Evolutionary conservation across 1,139 yeast genomes (phyloP).

Genomic region (Geotrichum klebahnii): DNA sequence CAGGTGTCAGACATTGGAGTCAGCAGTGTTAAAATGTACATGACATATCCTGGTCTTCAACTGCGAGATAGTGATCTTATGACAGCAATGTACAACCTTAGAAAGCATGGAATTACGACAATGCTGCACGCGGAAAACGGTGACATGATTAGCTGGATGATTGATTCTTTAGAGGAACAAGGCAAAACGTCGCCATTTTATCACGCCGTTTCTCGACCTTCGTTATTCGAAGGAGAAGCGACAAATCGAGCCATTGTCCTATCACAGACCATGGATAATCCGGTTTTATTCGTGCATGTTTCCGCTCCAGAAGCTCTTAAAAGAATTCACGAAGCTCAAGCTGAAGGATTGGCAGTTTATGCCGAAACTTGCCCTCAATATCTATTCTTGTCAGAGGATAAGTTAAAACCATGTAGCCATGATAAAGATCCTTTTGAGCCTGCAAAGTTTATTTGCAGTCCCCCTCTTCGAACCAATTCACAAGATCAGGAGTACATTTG

Average conservation of each 20-base stretch:
- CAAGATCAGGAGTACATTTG: conserved; percentile 45
- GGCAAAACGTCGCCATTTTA: conserved; percentile 43
- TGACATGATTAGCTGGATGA: conserved; percentile 45
- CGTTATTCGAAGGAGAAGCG: conserved; percentile 49
- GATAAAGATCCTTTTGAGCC: conserved; percentile 41
- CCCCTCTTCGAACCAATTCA: conserved; percentile 44
- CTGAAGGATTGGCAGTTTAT: conserved; percentile 41
- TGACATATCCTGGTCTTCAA: conserved; percentile 46
- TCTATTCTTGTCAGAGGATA: conserved; percentile 42
- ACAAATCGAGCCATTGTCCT: conserved; percentile 47
- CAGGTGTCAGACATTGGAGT: conserved; percentile 39
- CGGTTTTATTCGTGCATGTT: conserved; percentile 48
- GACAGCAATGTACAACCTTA: conserved; percentile 42
- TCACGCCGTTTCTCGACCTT: conserved; percentile 47
- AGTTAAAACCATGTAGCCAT: conserved; percentile 31
- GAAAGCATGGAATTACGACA: conserved; percentile 44
- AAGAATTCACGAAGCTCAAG: conserved; percentile 45
- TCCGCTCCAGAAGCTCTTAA: conserved; percentile 45
- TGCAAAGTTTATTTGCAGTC: conserved; percentile 49
- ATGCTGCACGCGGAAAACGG: conserved; percentile 52
- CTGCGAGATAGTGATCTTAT: conserved; percentile 43
- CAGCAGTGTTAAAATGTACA: conserved; percentile 47
- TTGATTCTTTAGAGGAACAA: conserved; percentile 41
- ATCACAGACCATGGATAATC: conserved; percentile 44
- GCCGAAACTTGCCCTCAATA: conserved; percentile 53